A percentile compares a stretch with the other conserved stretches of the same genome.
phyloP scores from a whole-genome alignment of 345 rosid species.

The Geranium brycei region DNA sequence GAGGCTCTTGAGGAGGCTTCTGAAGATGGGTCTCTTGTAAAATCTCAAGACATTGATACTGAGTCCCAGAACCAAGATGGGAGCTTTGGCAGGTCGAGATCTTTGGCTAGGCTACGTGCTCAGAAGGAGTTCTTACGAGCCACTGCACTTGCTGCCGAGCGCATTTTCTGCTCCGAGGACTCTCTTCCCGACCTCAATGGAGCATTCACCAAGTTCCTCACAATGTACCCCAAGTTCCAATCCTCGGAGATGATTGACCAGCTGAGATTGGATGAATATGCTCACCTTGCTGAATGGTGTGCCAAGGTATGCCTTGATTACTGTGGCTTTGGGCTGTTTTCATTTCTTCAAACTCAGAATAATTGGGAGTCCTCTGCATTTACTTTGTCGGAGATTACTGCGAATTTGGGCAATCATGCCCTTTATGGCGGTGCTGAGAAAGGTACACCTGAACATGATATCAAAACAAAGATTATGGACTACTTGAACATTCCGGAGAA shows the following conservation, averaged over 20 bases:
- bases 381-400: slow-evolving; percentile 73
- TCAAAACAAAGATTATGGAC: slow-evolving; percentile 72
- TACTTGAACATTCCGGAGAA: slow-evolving; percentile 75
- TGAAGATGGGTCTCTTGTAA: slow-evolving; percentile 62
- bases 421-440: slow-evolving; percentile 70
- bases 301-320: slow-evolving; percentile 89
- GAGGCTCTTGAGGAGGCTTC: slow-evolving; percentile 93
- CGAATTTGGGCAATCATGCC: slow-evolving; percentile 76
- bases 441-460: slow-evolving; percentile 66
- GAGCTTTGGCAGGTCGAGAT: slow-evolving; percentile 56
- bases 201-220: slow-evolving; percentile 59
- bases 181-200: slow-evolving; percentile 44
- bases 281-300: slow-evolving; percentile 38
- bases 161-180: slow-evolving; percentile 33
- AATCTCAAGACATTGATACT: slow-evolving; percentile 54
- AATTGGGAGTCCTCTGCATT: slow-evolving; percentile 65
- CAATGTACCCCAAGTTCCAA: slow-evolving; percentile 69
- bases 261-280: slow-evolving; percentile 56
- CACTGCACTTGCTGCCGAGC: slow-evolving; percentile 59
- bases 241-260: slow-evolving; percentile 57
- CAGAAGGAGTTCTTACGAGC: slow-evolving; percentile 75
- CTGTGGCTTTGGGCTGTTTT: slow-evolving; percentile 84
- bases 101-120: slow-evolving; percentile 70
- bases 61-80: slow-evolving; percentile 32
- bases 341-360: slow-evolving; percentile 51